These are phyloP conservation scores for Pilasporangium apinafurcum DNA, from an alignment of 352 stramenopile species.

Conservation along the genomic window DNA sequence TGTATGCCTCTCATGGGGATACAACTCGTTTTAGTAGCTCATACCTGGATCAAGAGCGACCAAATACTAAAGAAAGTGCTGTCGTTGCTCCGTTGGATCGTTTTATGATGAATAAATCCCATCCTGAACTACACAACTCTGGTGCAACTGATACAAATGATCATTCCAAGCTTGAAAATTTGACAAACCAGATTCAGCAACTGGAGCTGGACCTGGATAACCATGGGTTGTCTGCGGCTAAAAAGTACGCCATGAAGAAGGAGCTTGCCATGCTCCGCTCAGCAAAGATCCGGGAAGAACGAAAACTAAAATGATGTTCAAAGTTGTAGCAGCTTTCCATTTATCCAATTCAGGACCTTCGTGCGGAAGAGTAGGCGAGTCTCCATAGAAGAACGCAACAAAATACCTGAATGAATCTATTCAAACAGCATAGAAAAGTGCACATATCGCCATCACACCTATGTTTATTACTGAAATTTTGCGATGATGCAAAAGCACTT, in stretches of 20 bases:
- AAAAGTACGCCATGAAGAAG: slow-evolving; percentile 81
- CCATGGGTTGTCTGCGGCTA: slow-evolving; percentile 51
- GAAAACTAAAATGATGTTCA: slow-evolving; percentile 12
- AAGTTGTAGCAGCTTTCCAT: slow-evolving; percentile 5
- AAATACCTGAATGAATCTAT: neutral
- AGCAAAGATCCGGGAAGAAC: slow-evolving; percentile 47
- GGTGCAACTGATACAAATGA: slow-evolving; percentile 5
- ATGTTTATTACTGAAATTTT: neutral
- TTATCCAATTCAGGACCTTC: no score
- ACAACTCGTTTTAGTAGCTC: no score
- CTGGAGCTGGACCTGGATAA: slow-evolving; percentile 64
- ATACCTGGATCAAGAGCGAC: no score
- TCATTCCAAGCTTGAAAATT: slow-evolving; percentile 12
- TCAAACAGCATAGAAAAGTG: neutral
- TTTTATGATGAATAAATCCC: no score
- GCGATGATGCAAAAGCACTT: no score
- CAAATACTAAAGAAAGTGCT: no score
- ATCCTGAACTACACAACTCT: no score
- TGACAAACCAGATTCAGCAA: slow-evolving; percentile 35
- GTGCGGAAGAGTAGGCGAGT: no score
- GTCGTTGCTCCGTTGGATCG: no score
- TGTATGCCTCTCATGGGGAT: no score
- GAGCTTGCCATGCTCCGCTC: slow-evolving; percentile 66
- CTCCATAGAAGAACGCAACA: neutral
- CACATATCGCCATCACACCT: neutral